These are phyloP conservation scores for Cytospora leucostoma DNA, from an alignment of 2,329 filamentous ascomycete genomes.

Conservation along the genomic window DNA sequence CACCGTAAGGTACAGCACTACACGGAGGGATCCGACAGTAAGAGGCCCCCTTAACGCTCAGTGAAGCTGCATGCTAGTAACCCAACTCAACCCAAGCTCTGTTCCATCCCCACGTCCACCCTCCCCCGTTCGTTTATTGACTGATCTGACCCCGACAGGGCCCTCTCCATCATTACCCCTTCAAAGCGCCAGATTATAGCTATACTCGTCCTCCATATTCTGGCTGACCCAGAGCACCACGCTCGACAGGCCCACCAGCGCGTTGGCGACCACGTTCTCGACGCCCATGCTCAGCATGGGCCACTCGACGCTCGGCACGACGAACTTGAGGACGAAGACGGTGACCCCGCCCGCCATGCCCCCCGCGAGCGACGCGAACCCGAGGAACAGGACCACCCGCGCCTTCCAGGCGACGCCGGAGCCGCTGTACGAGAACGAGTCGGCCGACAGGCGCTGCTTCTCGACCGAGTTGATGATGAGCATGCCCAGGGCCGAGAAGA, in stretches of 20 bases:
- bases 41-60: conserved; percentile 3
- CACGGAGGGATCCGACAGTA: conserved; percentile 7
- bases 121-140: neutral
- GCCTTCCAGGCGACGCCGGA: conserved; percentile 69
- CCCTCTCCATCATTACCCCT: neutral
- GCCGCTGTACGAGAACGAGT: conserved; percentile 64
- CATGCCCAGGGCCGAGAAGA: conserved; percentile 68
- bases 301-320: conserved; percentile 58
- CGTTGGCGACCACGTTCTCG: conserved; percentile 67
- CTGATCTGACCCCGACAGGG: neutral
- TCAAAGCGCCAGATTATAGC: conserved; percentile 66
- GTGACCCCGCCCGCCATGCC: conserved; percentile 71
- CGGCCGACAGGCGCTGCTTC: conserved; percentile 64
- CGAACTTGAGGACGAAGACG: conserved; percentile 66
- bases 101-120: neutral
- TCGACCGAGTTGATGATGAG: conserved; percentile 72
- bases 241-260: conserved; percentile 61
- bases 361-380: conserved; percentile 65
- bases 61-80: conserved; percentile 1
- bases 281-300: conserved; percentile 65
- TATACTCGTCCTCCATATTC: conserved; percentile 73
- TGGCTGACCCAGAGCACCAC: conserved; percentile 69
- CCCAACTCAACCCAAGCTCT: conserved; percentile 1
- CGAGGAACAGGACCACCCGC: conserved; percentile 66
- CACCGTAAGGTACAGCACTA: conserved; percentile 14